These are phyloP conservation scores for Trametes gibbosa DNA, from an alignment of 768 basidiomycete species.

Conservation along the genomic window DNA sequence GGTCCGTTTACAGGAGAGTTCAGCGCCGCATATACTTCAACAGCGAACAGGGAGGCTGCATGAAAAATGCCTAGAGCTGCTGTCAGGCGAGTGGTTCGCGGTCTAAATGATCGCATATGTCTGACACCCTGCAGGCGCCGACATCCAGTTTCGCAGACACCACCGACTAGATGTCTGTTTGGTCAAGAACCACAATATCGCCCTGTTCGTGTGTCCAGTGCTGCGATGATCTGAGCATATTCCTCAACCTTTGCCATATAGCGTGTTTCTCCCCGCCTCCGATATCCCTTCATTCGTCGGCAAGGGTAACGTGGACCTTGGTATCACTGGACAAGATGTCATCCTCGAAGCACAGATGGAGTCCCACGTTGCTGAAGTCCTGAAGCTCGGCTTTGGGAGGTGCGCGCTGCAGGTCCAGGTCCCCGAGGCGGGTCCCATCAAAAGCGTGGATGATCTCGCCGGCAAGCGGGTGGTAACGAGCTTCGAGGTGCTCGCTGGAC, in stretches of 20 bases:
- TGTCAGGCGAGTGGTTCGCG: conserved; percentile 58
- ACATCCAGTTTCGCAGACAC: conserved; percentile 90
- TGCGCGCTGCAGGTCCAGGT: conserved; percentile 90
- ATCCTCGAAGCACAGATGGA: conserved; percentile 89
- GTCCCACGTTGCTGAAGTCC: conserved; percentile 68
- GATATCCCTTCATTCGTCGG: conserved; percentile 99
- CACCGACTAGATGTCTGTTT: conserved; percentile 89
- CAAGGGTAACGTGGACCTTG: conserved; percentile 93
- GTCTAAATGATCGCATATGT: not conserved
- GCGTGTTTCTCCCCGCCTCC: conserved; percentile 93
- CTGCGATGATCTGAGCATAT: not conserved
- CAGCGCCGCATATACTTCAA: not conserved
- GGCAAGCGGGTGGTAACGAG: conserved; percentile 94
- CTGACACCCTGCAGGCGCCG: conserved; percentile 60
- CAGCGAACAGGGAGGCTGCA: conserved; percentile 67
- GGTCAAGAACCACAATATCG: conserved; percentile 90
- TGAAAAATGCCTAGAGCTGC: conserved; percentile 83
- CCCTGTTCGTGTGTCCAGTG: conserved; percentile 60
- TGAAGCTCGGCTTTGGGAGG: conserved; percentile 90
- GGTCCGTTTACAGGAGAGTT: conserved; percentile 44
- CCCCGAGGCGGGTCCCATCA: conserved; percentile 69
- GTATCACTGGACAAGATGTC: conserved; percentile 98
- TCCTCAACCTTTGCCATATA: conserved; percentile 30
- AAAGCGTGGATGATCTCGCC: conserved; percentile 73
- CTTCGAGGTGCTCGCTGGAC: conserved; percentile 83